Conservation (phyloP, 2,329 filamentous ascomycete species). For the Verticillium longisporum region DNA sequence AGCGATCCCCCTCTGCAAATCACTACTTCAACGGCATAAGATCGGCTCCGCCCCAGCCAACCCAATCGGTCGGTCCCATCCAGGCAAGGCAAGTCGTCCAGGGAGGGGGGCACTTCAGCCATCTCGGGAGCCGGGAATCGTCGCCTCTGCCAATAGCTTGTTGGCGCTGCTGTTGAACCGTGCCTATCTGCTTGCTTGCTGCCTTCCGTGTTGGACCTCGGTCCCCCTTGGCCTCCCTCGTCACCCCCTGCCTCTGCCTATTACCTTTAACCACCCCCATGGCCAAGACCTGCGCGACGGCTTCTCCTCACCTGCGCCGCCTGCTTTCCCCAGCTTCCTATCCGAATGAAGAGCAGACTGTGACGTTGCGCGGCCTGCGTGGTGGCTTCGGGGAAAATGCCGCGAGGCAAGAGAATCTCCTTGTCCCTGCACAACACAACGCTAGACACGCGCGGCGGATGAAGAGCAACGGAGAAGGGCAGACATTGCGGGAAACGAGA, state of each 20-base stretch:
- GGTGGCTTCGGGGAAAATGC: slow-evolving; percentile 1
- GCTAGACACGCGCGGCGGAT: not conserved
- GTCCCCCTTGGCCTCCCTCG: not conserved
- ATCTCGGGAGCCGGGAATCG: not conserved
- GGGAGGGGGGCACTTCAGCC: not conserved
- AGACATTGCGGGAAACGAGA: not conserved
- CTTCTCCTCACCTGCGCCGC: not conserved
- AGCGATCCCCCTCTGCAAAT: not conserved
- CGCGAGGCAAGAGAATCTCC: not conserved
- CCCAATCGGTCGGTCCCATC: not conserved
- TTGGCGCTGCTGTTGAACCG: not conserved
- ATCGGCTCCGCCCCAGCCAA: not conserved
- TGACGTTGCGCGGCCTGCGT: slow-evolving; percentile 1
- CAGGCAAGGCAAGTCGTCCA: not conserved
- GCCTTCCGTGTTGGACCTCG: not conserved
- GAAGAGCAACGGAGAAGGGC: not conserved
- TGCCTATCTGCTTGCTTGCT: not conserved
- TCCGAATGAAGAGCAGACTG: not conserved
- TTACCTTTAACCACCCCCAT: not conserved
- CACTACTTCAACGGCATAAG: not conserved
- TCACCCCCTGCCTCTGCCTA: not conserved
- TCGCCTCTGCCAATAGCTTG: not conserved
- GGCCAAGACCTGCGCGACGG: not conserved
- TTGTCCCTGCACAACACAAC: not conserved
- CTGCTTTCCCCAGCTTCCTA: slow-evolving; percentile 2